These are phyloP conservation scores for Nadsonia starkeyi-henricii DNA, from an alignment of 1,139 yeast species.

Conservation along the genomic window DNA sequence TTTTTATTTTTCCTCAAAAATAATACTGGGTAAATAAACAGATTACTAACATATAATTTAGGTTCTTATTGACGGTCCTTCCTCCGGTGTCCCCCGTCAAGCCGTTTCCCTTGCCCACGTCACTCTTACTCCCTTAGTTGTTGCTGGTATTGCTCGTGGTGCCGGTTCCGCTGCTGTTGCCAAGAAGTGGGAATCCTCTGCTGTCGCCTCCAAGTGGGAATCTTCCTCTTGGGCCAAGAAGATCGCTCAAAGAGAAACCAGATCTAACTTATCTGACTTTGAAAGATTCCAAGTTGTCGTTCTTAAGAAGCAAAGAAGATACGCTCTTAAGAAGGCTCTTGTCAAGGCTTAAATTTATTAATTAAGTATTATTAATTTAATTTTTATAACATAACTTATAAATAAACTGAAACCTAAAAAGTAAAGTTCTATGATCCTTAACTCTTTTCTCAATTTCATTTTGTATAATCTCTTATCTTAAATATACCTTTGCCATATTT, in stretches of 20 bases:
- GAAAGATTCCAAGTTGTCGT: conserved; percentile 99
- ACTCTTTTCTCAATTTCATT: no score
- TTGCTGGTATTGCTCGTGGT: conserved; percentile 84
- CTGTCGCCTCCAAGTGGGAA: conserved; percentile 82
- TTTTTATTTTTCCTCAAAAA: no score
- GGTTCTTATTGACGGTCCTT: conserved; percentile 95
- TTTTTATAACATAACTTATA: no score
- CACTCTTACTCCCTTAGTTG: conserved; percentile 84
- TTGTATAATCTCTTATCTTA: no score
- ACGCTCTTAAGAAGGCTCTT: conserved; percentile 80
- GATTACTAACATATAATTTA: conserved; percentile 15
- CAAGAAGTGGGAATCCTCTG: conserved; percentile 92
- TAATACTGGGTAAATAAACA: no score
- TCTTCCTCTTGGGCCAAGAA: conserved; percentile 95
- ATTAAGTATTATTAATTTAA: background rate
- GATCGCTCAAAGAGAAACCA: conserved; percentile 86
- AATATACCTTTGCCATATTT: no score
- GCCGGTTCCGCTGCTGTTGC: conserved; percentile 72
- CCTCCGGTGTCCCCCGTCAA: conserved; percentile 79
- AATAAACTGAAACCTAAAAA: no score
- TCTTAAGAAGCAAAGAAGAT: conserved; percentile 94
- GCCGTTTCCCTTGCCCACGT: conserved; percentile 75
- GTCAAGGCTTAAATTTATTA: conserved; percentile 58
- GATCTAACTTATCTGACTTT: conserved; percentile 87
- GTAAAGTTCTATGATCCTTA: no score